Conservation (phyloP, 2,329 filamentous ascomycete species). For the Coniochaeta ligniaria region DNA sequence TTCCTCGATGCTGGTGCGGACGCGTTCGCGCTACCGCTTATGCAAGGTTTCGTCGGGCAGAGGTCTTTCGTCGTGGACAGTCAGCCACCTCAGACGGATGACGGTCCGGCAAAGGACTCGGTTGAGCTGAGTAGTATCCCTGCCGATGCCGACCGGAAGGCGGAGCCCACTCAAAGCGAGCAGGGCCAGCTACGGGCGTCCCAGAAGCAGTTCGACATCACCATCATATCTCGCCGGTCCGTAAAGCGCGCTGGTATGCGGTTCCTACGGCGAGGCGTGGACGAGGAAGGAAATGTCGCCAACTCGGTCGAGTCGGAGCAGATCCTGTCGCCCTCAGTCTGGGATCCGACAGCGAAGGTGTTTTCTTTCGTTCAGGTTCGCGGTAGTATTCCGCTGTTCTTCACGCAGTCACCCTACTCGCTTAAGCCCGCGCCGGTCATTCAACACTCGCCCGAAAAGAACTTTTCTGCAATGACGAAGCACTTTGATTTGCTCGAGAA, state of each 20-base stretch:
- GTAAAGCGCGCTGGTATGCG: constrained; percentile 79
- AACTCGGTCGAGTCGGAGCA: constrained; percentile 96
- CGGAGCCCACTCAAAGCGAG: constrained; percentile 8
- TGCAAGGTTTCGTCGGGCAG: constrained; percentile 94
- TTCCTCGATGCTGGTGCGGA: constrained; percentile 71
- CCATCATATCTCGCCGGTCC: constrained; percentile 83
- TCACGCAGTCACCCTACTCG: constrained; percentile 89
- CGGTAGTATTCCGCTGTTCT: constrained; percentile 90
- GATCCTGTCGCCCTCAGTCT: constrained; percentile 64
- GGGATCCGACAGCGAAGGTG: constrained; percentile 53
- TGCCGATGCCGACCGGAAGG: constrained; percentile 5
- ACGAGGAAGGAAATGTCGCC: constrained; percentile 81
- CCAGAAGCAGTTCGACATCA: constrained; percentile 66
- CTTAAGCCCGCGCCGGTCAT: constrained; percentile 80
- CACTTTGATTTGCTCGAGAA: constrained; percentile 68
- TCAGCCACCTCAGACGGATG: constrained; percentile 47
- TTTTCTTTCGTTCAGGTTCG: constrained; percentile 84
- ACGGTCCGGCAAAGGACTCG: constrained; percentile 30
- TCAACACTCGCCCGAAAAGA: constrained; percentile 73
- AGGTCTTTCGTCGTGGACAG: constrained; percentile 67
- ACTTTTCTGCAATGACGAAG: constrained; percentile 67
- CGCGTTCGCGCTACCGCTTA: constrained; percentile 67
- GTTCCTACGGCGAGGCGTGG: constrained; percentile 83
- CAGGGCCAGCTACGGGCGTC: constrained; percentile 29
- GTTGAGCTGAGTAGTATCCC: constrained; percentile 28